These are phyloP conservation scores for Grosmannia huntii DNA, from an alignment of 2,329 filamentous ascomycete genomes.

Conservation along the genomic window DNA sequence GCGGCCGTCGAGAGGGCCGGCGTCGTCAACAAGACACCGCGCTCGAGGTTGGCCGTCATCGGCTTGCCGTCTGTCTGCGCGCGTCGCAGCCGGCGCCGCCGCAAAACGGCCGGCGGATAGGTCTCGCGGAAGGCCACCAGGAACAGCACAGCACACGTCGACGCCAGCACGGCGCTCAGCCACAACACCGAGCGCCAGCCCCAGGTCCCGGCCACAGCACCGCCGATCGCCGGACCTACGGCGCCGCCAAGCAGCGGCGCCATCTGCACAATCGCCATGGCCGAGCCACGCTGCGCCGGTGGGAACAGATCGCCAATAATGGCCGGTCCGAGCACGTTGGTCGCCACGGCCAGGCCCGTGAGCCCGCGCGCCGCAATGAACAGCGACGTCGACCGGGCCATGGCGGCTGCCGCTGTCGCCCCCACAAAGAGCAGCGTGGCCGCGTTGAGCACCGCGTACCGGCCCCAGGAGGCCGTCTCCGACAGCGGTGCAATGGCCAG, in stretches of 20 bases:
- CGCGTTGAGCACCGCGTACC: slow-evolving; percentile 39
- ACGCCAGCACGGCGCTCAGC: slow-evolving; percentile 15
- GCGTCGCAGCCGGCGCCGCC: slow-evolving; percentile 18
- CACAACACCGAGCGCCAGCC: slow-evolving; percentile 24
- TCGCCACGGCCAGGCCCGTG: slow-evolving; percentile 48
- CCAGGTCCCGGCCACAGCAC: slow-evolving; percentile 18
- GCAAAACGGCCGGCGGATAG: slow-evolving; percentile 33
- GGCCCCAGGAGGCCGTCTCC: slow-evolving; percentile 40
- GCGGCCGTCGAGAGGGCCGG: slow-evolving; percentile 3
- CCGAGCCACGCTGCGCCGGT: slow-evolving; percentile 38
- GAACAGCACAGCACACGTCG: slow-evolving; percentile 13
- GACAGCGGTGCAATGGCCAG: slow-evolving; percentile 49
- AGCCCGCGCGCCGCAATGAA: slow-evolving; percentile 56
- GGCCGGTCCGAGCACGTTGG: slow-evolving; percentile 49
- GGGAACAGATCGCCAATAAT: slow-evolving; percentile 53
- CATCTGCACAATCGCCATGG: slow-evolving; percentile 26
- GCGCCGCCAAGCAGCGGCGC: slow-evolving; percentile 21
- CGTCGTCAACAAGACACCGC: slow-evolving; percentile 19
- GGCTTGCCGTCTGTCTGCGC: neutral
- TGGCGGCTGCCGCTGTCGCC: slow-evolving; percentile 28
- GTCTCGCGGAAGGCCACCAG: slow-evolving; percentile 19
- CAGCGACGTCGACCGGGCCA: slow-evolving; percentile 35
- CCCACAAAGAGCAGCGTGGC: slow-evolving; percentile 38
- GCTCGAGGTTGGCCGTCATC: neutral
- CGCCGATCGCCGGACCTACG: slow-evolving; percentile 19